Conservation (phyloP, 192 early-diverging fungal genomes). For the Pilaira anomala region DNA sequence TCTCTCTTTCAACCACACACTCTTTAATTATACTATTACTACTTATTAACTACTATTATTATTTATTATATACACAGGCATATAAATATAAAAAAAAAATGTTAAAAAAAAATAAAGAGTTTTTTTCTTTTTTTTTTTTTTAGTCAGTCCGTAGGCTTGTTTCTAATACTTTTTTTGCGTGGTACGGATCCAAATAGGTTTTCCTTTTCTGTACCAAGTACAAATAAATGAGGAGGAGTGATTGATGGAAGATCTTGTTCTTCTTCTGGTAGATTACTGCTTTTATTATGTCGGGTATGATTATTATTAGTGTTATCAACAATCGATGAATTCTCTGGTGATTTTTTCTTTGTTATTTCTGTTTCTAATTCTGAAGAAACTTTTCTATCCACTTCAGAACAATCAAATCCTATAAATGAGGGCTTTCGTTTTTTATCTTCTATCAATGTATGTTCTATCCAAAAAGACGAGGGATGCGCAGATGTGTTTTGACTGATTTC, state of each 20-base stretch:
- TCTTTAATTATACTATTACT: neutral
- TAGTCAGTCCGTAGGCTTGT: too few species aligned
- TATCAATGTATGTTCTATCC: too few species aligned
- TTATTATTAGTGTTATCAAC: neutral
- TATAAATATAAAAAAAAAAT: neutral
- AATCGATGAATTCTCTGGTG: too few species aligned
- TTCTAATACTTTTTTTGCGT: too few species aligned
- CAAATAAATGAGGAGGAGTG: slow-evolving; percentile 13
- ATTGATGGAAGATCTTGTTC: too few species aligned
- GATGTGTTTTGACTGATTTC: neutral
- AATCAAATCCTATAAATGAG: slow-evolving; percentile 7
- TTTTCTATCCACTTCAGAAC: slow-evolving; percentile 1
- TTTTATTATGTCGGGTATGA: neutral
- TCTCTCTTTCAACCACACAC: neutral
- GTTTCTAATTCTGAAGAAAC: neutral
- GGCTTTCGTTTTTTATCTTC: neutral
- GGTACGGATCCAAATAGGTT: slow-evolving; percentile 16
- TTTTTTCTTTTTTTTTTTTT: neutral
- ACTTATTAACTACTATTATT: slow-evolving; percentile 7
- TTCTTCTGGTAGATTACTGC: too few species aligned
- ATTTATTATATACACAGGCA: neutral
- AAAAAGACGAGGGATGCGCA: neutral
- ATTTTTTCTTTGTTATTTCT: too few species aligned
- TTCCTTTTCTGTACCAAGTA: slow-evolving; percentile 13
- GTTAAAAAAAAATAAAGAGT: neutral